Percentiles rank a stretch among this genome's conserved stretches.
phyloP scores from a whole-genome alignment of 768 basidiomycete genomes.

The Gautieria morchelliformis region DNA sequence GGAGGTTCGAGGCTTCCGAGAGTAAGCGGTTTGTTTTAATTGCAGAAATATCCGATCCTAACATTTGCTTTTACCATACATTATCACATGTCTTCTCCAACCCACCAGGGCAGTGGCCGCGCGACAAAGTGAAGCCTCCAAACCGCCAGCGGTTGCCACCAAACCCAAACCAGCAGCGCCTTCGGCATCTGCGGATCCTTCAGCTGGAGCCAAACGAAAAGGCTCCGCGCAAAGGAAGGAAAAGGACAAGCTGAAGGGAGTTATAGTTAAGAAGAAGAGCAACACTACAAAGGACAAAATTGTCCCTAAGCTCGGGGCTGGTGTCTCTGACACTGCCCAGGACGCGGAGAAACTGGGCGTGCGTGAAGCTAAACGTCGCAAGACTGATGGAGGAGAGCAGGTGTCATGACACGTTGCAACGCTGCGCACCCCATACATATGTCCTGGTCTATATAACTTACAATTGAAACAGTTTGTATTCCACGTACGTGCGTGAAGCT shows the following conservation, averaged over 20 bases:
- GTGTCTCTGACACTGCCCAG: constrained; percentile 7
- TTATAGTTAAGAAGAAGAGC: constrained; percentile 68
- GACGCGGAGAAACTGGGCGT: constrained; percentile 16
- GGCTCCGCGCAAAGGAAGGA: constrained; percentile 45
- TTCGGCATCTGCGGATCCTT: constrained; percentile 14
- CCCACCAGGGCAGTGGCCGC: constrained; percentile 57
- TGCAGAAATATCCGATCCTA: background rate
- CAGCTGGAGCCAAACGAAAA: constrained; percentile 15
- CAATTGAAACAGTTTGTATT: background rate
- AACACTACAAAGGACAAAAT: constrained; percentile 27
- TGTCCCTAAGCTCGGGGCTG: constrained; percentile 10
- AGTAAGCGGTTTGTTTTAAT: constrained; percentile 33
- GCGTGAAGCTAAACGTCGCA: constrained; percentile 52
- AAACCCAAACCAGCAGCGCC: constrained; percentile 12
- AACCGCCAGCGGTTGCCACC: constrained; percentile 13
- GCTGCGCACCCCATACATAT: constrained; percentile 7
- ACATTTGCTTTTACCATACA: constrained; percentile 1
- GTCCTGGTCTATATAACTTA: background rate
- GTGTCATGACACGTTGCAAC: constrained; percentile 9
- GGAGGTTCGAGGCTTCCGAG: constrained; percentile 69
- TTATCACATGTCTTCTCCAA: constrained; percentile 9
- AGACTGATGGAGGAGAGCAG: constrained; percentile 28
- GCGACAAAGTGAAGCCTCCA: constrained; percentile 34
- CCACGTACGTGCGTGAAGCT: constrained; percentile 32
- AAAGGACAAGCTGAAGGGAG: constrained; percentile 67